Base-by-base conservation (phyloP, 371 early-diverging fungal genomes). In the Circinella minor region DNA sequence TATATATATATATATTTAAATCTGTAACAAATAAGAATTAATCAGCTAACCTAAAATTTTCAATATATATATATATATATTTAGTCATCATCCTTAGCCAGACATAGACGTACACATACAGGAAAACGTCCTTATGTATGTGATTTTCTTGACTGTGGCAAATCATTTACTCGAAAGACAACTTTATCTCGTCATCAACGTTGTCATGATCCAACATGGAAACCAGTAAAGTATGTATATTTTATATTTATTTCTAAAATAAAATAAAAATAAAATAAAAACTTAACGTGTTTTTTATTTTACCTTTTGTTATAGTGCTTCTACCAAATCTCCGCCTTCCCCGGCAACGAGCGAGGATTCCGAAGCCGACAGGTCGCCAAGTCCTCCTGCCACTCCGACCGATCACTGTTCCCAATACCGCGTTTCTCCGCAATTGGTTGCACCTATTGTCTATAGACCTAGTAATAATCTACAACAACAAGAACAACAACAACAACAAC, bases 161-260 rank as follows among this genome's bases (percentile, higher is more conserved):
- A 84, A 73, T 78, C 86, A 27, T 88, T 86, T 65, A 85, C 85
- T 65, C 86, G 90, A 66, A 88, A 88, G 78, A 89, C 89, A 3
- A 89, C 87, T 8, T 70, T 90, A 46, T 87, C 87, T 37, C 86
- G 86, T 68, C 91, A 90, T 66, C 82, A 82, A 65, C 81, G 86
- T 49, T 81, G 75, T 36, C 80, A 80, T 68, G 77, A 77, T 51
- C 71, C 69, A 47, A 63, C 61, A 39, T 71, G 71, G 71, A 71
- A 69, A 57, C 55, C 63, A n/a, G 61, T 59, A 51, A 68, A 57
- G 73, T 74, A 74, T 57, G 68, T 72, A 7, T n/a, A 11, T 9
- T 39, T 20, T 11, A 15, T 54, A n/a, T 54, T 15, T 0, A 43
- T 11, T 3, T 43, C 3, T 51, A 5, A 13, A 15, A n/a, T n/a